Base-by-base conservation (phyloP, 2,329 filamentous ascomycete genomes). In the Corynespora cassiicola region DNA sequence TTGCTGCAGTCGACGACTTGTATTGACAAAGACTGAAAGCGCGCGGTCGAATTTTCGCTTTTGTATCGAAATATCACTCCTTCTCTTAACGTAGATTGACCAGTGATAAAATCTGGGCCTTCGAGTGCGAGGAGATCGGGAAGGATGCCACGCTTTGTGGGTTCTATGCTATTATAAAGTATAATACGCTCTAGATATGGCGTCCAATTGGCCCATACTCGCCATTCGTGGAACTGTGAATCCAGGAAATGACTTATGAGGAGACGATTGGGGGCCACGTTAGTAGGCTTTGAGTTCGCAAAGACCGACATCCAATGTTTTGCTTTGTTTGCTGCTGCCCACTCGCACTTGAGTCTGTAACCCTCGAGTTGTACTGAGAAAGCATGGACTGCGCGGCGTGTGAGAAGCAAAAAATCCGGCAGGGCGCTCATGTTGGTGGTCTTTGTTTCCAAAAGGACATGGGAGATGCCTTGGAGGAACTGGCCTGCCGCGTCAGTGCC, bases 201-300 rank as follows among this genome's bases (percentile, higher is more conserved):
- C 37, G 29, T 53, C 63, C 63, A 67, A 4, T 24, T 18, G 17
- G 62, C 52, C 62, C 63, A 67, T 11, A 56, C 42, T 11, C 54
- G 50, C 63, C 63, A 66, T 6, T 35, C 19, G 0, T 57, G 55
- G 9, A 61, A 59, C 7, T 54, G 44, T 5, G 41, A 22, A 27
- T 66, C 59, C 9, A 67, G 35, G 20, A 66, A 33, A 14, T 50
- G 39, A 34, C 57, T 52, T 17, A 47, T 47, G 4, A 47, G 31
- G 6, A 57, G 37, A 18, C 38, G 27, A 2, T 37, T 45, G 3
- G 49, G 42, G 19, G 47, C 37, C 15, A 32, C 46, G n/a, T 22
- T 20, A 8, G 42, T 16, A 5, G 45, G 38, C 7, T 43, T 45
- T 3, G 36, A 37, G 14, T 31, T 24, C 3, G 33, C 42, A 4